A percentile compares a stretch with the other conserved stretches of the same genome.
Evolutionary conservation across 2,329 filamentous ascomycete genomes (phyloP).

Genomic region (Fusarium drepaniforme): DNA sequence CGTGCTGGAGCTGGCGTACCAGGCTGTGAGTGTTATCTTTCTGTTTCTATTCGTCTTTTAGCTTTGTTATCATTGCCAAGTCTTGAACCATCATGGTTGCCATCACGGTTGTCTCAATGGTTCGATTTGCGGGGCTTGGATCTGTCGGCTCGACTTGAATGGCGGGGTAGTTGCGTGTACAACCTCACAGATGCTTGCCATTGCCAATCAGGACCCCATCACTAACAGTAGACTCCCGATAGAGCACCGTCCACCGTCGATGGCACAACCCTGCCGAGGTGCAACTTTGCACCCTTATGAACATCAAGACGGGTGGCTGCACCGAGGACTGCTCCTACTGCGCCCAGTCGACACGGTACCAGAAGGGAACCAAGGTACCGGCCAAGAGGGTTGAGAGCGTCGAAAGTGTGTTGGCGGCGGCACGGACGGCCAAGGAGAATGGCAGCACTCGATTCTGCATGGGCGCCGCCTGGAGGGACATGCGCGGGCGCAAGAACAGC

Average conservation of each 20-base stretch:
- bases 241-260: slow-evolving; percentile 83
- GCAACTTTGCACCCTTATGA: slow-evolving; percentile 95
- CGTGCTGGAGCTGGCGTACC: slow-evolving; percentile 81
- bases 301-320: slow-evolving; percentile 95
- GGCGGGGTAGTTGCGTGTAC: slow-evolving; percentile 5
- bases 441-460: slow-evolving; percentile 95
- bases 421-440: slow-evolving; percentile 81
- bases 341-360: slow-evolving; percentile 86
- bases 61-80: background rate
- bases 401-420: slow-evolving; percentile 83
- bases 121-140: background rate
- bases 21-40: slow-evolving; percentile 68
- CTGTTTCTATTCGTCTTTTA: background rate
- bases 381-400: slow-evolving; percentile 85
- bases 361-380: slow-evolving; percentile 80
- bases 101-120: background rate
- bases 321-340: slow-evolving; percentile 95
- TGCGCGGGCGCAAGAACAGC: slow-evolving; percentile 88
- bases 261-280: slow-evolving; percentile 88
- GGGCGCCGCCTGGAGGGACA: slow-evolving; percentile 94
- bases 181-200: slow-evolving; percentile 7
- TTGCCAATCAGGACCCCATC: background rate
- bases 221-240: slow-evolving; percentile 33
- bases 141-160: background rate
- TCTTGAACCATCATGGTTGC: background rate